Conservation (phyloP, 768 basidiomycete genomes). For the Auriscalpium vulgare region DNA sequence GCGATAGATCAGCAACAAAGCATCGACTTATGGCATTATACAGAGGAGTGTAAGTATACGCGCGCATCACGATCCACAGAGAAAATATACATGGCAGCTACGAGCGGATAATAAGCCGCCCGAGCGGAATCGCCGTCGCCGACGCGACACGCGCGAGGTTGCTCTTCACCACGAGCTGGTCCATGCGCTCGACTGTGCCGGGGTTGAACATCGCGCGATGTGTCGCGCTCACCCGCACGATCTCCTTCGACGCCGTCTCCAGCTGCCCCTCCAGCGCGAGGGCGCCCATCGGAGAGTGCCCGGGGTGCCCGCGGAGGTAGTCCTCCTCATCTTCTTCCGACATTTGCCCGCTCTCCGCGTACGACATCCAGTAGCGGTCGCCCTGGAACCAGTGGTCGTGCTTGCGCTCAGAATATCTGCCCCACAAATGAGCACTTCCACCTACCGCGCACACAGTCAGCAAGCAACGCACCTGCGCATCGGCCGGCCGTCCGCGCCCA, state of each 20-base stretch:
- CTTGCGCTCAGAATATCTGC: constrained; percentile 12
- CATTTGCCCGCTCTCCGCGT: background rate
- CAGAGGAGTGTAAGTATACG: too few relatives aligned
- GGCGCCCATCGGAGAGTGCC: background rate
- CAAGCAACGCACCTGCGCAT: constrained; percentile 5
- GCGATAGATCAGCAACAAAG: too few relatives aligned
- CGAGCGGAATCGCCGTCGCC: background rate
- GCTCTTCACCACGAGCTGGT: background rate
- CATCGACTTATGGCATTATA: too few relatives aligned
- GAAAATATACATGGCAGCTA: background rate
- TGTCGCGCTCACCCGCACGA: background rate
- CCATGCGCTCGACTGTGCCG: background rate
- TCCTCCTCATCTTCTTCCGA: background rate
- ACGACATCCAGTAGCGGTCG: constrained; percentile 11
- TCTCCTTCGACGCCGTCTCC: background rate
- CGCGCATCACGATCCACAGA: too few relatives aligned
- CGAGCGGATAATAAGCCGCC: background rate
- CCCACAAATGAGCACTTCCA: background rate
- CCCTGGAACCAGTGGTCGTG: constrained; percentile 16
- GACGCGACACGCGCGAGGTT: background rate
- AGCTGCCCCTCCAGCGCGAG: background rate
- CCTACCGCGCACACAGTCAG: too few relatives aligned
- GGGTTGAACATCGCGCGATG: background rate
- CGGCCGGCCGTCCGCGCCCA: constrained; percentile 9
- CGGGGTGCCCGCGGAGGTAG: background rate